Percentiles rank a stretch among this genome's conserved stretches.
These are phyloP conservation scores for Psidium guajava DNA, from an alignment of 345 rosid genomes.

Conservation along the genomic window DNA sequence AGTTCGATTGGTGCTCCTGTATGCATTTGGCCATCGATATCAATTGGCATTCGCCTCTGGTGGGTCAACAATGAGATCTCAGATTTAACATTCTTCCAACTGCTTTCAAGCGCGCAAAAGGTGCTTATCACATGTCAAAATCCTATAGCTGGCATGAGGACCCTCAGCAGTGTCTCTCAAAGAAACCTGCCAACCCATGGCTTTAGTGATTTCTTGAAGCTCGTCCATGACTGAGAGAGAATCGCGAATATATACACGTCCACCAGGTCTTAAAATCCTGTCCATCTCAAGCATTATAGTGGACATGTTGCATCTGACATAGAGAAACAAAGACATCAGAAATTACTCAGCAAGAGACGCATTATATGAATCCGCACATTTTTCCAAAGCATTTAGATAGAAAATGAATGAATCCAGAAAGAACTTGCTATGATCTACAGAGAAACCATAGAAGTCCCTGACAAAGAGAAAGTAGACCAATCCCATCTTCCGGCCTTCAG, in stretches of 20 bases:
- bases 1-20: background rate
- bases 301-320: constrained; percentile 74
- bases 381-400: background rate
- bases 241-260: constrained; percentile 77
- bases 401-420: background rate
- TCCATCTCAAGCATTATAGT: constrained; percentile 97
- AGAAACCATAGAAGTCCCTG: background rate
- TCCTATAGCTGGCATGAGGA: constrained; percentile 86
- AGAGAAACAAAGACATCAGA: background rate
- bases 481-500: background rate
- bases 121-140: constrained; percentile 65
- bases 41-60: background rate
- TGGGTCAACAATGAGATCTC: background rate
- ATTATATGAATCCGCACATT: background rate
- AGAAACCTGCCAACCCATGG: constrained; percentile 66
- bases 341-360: background rate
- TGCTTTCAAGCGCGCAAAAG: constrained; percentile 26
- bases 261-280: constrained; percentile 93
- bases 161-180: constrained; percentile 87
- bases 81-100: background rate
- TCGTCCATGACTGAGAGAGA: constrained; percentile 63
- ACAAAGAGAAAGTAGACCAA: background rate
- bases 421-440: background rate
- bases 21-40: background rate
- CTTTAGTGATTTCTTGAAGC: constrained; percentile 63